A percentile compares a stretch with the other conserved stretches of the same genome.
Conservation (phyloP, 139 green algal species). For the Chlamydomonas schloesseri region DNA sequence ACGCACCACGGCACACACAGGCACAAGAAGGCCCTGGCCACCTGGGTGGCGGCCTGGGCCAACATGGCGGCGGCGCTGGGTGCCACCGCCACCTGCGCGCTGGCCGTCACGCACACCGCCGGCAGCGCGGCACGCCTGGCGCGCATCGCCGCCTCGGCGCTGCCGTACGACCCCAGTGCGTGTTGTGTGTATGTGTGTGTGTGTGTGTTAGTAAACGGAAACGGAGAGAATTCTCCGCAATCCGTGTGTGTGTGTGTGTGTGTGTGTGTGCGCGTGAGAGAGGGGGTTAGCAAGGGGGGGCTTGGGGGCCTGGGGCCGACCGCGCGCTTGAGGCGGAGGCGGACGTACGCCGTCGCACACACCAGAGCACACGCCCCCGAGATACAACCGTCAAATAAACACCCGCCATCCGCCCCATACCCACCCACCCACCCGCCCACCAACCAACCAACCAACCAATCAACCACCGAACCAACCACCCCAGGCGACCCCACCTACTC, state of each 20-base stretch:
- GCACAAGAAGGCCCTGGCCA: neutral
- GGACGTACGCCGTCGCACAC: too few species aligned
- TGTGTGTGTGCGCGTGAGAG: neutral
- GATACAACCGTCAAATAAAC: too few species aligned
- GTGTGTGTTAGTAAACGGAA: too few species aligned
- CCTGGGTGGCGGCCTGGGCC: slow-evolving; percentile 4
- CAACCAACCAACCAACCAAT: too few species aligned
- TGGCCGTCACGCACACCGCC: neutral
- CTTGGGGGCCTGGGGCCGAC: too few species aligned
- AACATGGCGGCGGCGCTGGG: neutral
- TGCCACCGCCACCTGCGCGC: slow-evolving; percentile 2
- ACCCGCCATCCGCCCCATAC: neutral
- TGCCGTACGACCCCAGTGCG: slow-evolving; percentile 12
- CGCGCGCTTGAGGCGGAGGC: too few species aligned
- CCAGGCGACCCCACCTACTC: neutral
- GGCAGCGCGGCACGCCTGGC: neutral
- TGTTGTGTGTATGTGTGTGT: too few species aligned
- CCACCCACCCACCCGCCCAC: neutral
- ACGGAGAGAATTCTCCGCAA: too few species aligned
- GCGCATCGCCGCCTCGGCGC: neutral
- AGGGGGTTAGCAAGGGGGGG: too few species aligned
- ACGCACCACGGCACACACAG: neutral
- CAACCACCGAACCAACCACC: too few species aligned
- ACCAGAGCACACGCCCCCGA: too few species aligned
- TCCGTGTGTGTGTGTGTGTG: neutral